Base-by-base conservation (phyloP, 2,329 filamentous ascomycete genomes). In the Cercospora sojina region DNA sequence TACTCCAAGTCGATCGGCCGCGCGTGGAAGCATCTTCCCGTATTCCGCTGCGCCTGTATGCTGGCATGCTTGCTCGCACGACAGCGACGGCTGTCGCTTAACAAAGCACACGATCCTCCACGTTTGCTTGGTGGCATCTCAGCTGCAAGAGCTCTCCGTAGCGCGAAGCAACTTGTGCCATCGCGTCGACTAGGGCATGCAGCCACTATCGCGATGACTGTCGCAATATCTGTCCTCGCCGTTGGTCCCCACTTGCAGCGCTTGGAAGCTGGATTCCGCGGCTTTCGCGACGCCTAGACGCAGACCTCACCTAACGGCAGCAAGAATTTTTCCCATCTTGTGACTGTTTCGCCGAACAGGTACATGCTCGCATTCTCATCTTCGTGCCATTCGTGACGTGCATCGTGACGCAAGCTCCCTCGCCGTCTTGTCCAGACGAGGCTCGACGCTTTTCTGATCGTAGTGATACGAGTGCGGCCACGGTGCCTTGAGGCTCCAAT, bases 231-330 rank as follows among this genome's bases (percentile, higher is more conserved):
- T 20, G 32, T 62, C 31, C 20, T 51, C 43, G 49, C 43, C 9
- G 29, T 29, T 25, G 25, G 27, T 31, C 49, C 49, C 57, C 58
- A 57, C 55, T 38, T 53, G 32, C 51, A 38, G 63, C 61, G 65
- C 61, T 49, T 65, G 69, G 67, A 65, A 68, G 61, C 62, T 43
- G 53, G 51, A n/a, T 67, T 32, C 69, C 69, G 67, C 65, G 65
- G 67, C 67, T 69, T 58, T 70, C 41, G 41, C 57, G 35, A 66
- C 66, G 64, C 59, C 64, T 66, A 67, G 49, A 43, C 47, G 64
- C 59, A 47, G 53, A 64, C 62, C 56, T 67, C 59, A 55, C 43
- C 60, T 20, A n/a, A 18, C 41, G 8, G 43, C 51, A 5, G 51
- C 25, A 29, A 27, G 41, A 27, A 32, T 20, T 61, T 61, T 60